These are phyloP conservation scores for Penicillium ochrochloron DNA, from an alignment of 495 filamentous ascomycete species.

Conservation along the genomic window DNA sequence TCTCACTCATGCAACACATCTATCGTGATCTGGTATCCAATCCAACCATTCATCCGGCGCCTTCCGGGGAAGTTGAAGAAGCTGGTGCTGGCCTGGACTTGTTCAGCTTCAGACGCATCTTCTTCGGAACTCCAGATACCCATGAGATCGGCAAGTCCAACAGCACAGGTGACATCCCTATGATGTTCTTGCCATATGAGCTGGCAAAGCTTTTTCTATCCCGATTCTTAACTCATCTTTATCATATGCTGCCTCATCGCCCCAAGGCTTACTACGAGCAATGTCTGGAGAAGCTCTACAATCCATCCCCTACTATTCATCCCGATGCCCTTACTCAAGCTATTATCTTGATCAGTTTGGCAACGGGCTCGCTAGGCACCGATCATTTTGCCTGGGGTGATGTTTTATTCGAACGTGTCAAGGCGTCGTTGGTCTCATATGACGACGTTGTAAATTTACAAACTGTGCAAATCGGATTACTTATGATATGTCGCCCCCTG, in stretches of 20 bases:
- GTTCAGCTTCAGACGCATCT: constrained; percentile 51
- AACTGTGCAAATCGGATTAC: constrained; percentile 45
- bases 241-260: constrained; percentile 41
- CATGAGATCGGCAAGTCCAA: constrained; percentile 29
- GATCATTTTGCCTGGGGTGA: constrained; percentile 47
- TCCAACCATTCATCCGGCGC: constrained; percentile 28
- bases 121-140: constrained; percentile 47
- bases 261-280: constrained; percentile 34
- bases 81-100: constrained; percentile 49
- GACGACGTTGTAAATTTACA: constrained; percentile 52
- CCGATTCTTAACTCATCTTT: constrained; percentile 39
- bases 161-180: constrained; percentile 24
- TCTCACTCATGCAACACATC: constrained; percentile 51
- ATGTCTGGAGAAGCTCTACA: constrained; percentile 41
- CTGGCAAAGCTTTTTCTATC: constrained; percentile 42
- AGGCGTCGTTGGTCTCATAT: constrained; percentile 35
- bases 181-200: constrained; percentile 45
- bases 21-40: constrained; percentile 45
- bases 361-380: constrained; percentile 38
- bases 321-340: constrained; percentile 34
- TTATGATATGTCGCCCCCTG: constrained; percentile 47
- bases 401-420: constrained; percentile 45
- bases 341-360: constrained; percentile 40
- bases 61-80: constrained; percentile 46
- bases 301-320: constrained; percentile 23